Evolutionary conservation across 2,329 filamentous ascomycete genomes (phyloP).

Genomic region (Lasiodiplodia gonubiensis): DNA sequence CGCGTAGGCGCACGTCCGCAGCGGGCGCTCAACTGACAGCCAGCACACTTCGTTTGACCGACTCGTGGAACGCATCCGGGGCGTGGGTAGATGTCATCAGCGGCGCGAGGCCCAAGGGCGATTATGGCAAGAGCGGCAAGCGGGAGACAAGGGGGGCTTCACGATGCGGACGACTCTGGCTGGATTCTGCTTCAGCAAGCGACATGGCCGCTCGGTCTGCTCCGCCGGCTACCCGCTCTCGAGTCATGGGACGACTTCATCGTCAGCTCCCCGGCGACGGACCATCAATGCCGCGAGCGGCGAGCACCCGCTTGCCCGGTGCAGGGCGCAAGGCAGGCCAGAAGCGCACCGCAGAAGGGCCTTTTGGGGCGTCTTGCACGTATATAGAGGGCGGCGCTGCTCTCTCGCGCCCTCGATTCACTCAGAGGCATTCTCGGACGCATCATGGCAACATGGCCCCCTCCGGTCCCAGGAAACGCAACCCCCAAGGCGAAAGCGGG

Average conservation of each 20-base stretch:
- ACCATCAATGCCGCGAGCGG: conserved; percentile 23
- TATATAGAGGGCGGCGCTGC: conserved; percentile 40
- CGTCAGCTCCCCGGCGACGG: conserved; percentile 16
- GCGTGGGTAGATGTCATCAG: conserved; percentile 22
- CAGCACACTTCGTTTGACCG: conserved; percentile 13
- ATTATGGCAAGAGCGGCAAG: conserved; percentile 19
- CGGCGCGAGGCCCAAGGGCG: conserved; percentile 8
- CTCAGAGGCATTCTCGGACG: conserved; percentile 5
- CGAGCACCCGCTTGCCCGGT: conserved; percentile 26
- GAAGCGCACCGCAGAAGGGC: conserved; percentile 40
- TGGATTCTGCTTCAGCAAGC: conserved; percentile 17
- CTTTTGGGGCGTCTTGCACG: conserved; percentile 35
- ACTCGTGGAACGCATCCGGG: conserved; percentile 11
- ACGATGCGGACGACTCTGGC: conserved; percentile 17
- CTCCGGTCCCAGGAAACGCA: conserved; percentile 22
- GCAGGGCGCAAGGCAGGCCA: conserved; percentile 25
- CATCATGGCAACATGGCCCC: conserved; percentile 11
- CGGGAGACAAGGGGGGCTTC: conserved; percentile 17
- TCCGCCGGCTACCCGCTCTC: conserved; percentile 17
- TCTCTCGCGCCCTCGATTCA: not conserved
- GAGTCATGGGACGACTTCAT: conserved; percentile 20
- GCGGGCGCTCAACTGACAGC: conserved; percentile 15
- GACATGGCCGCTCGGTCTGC: conserved; percentile 17
- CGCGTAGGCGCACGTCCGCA: conserved; percentile 17
- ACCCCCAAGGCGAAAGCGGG: conserved; percentile 23